phyloP scores from a whole-genome alignment of 352 stramenopile genomes.

The Globisporangium perplexum region DNA sequence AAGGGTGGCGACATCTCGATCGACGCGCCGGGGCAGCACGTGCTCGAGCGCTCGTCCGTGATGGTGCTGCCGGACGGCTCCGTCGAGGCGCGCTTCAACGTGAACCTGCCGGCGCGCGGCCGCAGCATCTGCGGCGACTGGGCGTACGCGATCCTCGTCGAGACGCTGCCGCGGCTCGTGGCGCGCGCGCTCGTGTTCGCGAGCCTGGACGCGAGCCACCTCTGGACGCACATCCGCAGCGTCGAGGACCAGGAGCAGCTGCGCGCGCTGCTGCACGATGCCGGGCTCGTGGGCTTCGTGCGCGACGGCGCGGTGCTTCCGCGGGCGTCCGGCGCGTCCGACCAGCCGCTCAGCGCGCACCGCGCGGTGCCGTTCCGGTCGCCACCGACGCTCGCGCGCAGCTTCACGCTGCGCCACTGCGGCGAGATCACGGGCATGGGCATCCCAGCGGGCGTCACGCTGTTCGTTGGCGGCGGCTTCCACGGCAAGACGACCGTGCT shows the following conservation, averaged over 20 bases:
- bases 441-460: constrained; percentile 90
- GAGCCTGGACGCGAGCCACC: constrained; percentile 53
- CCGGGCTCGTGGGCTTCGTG: constrained; percentile 91
- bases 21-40: constrained; percentile 88
- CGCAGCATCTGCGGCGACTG: constrained; percentile 92
- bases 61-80: constrained; percentile 69
- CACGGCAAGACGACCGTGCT: constrained; percentile 97
- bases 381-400: constrained; percentile 67
- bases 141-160: constrained; percentile 89
- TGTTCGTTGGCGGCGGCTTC: constrained; percentile 97
- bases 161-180: constrained; percentile 86
- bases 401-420: constrained; percentile 87
- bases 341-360: constrained; percentile 35
- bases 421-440: constrained; percentile 90
- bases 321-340: constrained; percentile 59
- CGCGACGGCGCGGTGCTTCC: constrained; percentile 91
- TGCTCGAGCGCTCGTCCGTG: constrained; percentile 91
- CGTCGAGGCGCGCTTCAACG: constrained; percentile 92
- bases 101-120: constrained; percentile 93
- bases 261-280: constrained; percentile 68
- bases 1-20: constrained; percentile 96
- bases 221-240: constrained; percentile 87
- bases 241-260: constrained; percentile 93
- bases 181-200: constrained; percentile 67
- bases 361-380: constrained; percentile 81